Conservation (phyloP, 2,329 filamentous ascomycete species). For the Cladorrhinum sp. region DNA sequence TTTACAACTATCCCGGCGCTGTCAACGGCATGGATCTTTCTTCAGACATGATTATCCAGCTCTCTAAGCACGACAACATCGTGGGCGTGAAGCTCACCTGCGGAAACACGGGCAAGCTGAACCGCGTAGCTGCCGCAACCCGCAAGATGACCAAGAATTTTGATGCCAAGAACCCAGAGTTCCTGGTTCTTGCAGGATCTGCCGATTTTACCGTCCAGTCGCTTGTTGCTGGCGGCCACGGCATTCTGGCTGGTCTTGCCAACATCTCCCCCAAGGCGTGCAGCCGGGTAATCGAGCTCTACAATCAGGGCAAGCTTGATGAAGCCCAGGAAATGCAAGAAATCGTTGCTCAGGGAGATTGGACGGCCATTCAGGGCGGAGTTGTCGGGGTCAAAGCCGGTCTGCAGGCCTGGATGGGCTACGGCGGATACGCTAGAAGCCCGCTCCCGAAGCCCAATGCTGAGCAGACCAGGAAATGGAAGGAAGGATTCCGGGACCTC, state of each 20-base stretch:
- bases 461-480: constrained; percentile 50
- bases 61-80: constrained; percentile 62
- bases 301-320: constrained; percentile 51
- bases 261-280: constrained; percentile 69
- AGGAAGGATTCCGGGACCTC: constrained; percentile 54
- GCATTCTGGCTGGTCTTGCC: constrained; percentile 68
- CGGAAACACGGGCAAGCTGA: constrained; percentile 68
- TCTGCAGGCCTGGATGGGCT: constrained; percentile 63
- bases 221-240: constrained; percentile 64
- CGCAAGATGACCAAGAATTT: constrained; percentile 40
- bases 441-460: constrained; percentile 50
- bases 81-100: constrained; percentile 68
- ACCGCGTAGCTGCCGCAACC: constrained; percentile 57
- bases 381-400: constrained; percentile 70
- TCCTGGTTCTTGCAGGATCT: constrained; percentile 69
- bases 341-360: constrained; percentile 65
- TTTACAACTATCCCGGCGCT: constrained; percentile 68
- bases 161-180: constrained; percentile 43
- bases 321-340: constrained; percentile 65
- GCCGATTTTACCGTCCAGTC: constrained; percentile 71
- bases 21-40: constrained; percentile 62
- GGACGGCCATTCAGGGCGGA: constrained; percentile 68
- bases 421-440: constrained; percentile 53
- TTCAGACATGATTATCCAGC: constrained; percentile 58
- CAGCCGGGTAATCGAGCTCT: constrained; percentile 59